A percentile compares a stretch with the other conserved stretches of the same genome.
Conservation (phyloP, 805 yeast genomes). For the Cyberlindnera meyerae region DNA sequence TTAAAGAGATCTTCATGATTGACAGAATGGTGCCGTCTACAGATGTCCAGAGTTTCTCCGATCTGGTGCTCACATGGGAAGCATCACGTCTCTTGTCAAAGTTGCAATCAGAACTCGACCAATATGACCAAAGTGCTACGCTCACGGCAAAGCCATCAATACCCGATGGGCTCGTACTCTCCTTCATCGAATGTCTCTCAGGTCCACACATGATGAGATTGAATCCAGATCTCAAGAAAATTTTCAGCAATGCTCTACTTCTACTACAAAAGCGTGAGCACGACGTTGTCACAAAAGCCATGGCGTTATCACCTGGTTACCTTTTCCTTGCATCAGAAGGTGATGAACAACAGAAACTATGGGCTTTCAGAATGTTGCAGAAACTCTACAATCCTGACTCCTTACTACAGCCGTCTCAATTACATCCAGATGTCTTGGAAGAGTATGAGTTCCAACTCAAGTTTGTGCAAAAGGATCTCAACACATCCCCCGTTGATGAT, state of each 20-base stretch:
- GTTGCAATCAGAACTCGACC: neutral
- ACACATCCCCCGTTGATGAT: constrained; percentile 37
- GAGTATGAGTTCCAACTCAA: constrained; percentile 48
- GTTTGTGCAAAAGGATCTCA: constrained; percentile 7
- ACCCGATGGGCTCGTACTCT: constrained; percentile 18
- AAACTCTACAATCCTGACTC: constrained; percentile 12
- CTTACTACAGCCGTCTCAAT: constrained; percentile 20
- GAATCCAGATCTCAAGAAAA: constrained; percentile 30
- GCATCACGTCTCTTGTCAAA: constrained; percentile 17
- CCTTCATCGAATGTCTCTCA: constrained; percentile 43
- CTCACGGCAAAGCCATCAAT: constrained; percentile 4
- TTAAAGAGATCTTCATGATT: constrained; percentile 47
- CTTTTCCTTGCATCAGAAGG: constrained; percentile 56
- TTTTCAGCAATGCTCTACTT: constrained; percentile 35
- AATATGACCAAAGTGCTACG: neutral
- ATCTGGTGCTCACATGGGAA: constrained; percentile 25
- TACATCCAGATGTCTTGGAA: constrained; percentile 40
- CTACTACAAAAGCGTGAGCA: constrained; percentile 27
- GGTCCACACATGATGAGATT: constrained; percentile 47
- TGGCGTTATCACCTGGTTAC: constrained; percentile 42
- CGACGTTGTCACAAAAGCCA: constrained; percentile 21
- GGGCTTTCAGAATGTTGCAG: constrained; percentile 40
- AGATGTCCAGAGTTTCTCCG: constrained; percentile 20
- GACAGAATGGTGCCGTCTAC: constrained; percentile 37
- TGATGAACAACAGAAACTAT: constrained; percentile 36